phyloP scores from a whole-genome alignment of 176 grass and related monocot species.

The Ensete ventricosum region DNA sequence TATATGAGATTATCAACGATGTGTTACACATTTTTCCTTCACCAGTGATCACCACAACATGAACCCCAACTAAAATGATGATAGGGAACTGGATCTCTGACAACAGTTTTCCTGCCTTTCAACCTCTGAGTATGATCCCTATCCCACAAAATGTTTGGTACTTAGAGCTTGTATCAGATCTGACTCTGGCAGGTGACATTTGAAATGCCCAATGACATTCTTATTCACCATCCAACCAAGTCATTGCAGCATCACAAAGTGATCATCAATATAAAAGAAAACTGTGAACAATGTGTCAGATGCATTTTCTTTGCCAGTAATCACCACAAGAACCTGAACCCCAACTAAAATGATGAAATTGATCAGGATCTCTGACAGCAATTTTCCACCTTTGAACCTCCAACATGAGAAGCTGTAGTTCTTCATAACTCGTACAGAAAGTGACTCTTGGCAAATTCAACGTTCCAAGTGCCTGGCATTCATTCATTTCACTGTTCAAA shows the following conservation, averaged over 20 bases:
- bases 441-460: slow-evolving; percentile 22
- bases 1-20: too few species aligned
- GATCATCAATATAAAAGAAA: too few species aligned
- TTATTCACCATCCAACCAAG: too few species aligned
- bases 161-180: slow-evolving; percentile 54
- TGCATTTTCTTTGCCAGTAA: slow-evolving; percentile 44
- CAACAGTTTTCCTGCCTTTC: slow-evolving; percentile 53
- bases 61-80: slow-evolving; percentile 63
- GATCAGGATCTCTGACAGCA: slow-evolving; percentile 47
- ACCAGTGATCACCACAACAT: slow-evolving; percentile 75
- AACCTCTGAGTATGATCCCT: slow-evolving; percentile 42
- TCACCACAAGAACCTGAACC: slow-evolving; percentile 65
- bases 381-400: slow-evolving; percentile 49
- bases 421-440: slow-evolving; percentile 58
- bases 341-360: slow-evolving; percentile 56
- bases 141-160: slow-evolving; percentile 61
- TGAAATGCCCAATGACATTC: slow-evolving; percentile 15
- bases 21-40: background rate
- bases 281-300: background rate
- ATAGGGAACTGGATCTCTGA: slow-evolving; percentile 55
- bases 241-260: background rate
- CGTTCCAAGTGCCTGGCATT: slow-evolving; percentile 25
- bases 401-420: slow-evolving; percentile 53
- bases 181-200: slow-evolving; percentile 26
- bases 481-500: too few species aligned